These are phyloP conservation scores for Microdochium paspali DNA, from an alignment of 2,329 filamentous ascomycete species.

Conservation along the genomic window DNA sequence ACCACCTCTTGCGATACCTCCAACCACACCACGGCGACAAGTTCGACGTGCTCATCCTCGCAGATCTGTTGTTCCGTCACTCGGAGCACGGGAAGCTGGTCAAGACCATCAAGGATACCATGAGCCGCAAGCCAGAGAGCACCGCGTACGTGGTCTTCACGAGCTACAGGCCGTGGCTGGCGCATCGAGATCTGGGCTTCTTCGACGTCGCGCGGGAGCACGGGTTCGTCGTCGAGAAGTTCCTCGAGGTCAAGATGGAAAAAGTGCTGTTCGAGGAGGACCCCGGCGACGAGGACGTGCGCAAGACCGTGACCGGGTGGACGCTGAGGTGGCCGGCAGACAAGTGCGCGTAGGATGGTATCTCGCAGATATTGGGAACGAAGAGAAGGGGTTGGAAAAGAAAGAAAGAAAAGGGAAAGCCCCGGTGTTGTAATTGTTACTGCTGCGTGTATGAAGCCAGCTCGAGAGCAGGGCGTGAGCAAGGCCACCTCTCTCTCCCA, in stretches of 20 bases:
- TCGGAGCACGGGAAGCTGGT: constrained; percentile 75
- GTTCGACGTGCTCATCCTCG: constrained; percentile 79
- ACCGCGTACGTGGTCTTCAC: constrained; percentile 86
- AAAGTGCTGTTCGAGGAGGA: constrained; percentile 85
- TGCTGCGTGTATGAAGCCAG: too few relatives aligned
- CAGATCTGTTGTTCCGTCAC: constrained; percentile 86
- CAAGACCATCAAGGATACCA: constrained; percentile 57
- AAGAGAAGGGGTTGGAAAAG: too few relatives aligned
- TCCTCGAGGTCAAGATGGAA: constrained; percentile 74
- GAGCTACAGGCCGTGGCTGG: constrained; percentile 84
- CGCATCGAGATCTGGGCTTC: constrained; percentile 76
- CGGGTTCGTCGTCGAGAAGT: constrained; percentile 69
- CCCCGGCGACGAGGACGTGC: constrained; percentile 70
- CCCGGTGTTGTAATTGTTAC: too few relatives aligned
- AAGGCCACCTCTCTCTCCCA: too few relatives aligned
- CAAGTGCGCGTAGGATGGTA: constrained; percentile 17
- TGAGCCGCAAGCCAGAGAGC: constrained; percentile 45
- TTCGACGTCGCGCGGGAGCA: constrained; percentile 65
- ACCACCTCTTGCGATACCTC: constrained; percentile 49
- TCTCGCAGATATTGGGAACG: too few relatives aligned
- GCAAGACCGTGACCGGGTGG: constrained; percentile 77
- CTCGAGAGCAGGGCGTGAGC: too few relatives aligned
- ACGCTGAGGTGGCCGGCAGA: constrained; percentile 54
- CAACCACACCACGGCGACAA: constrained; percentile 22
- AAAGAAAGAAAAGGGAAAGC: too few relatives aligned